Evolutionary conservation across 2,329 filamentous ascomycete species (phyloP).

Genomic region (Cordyceps tenuipes): DNA sequence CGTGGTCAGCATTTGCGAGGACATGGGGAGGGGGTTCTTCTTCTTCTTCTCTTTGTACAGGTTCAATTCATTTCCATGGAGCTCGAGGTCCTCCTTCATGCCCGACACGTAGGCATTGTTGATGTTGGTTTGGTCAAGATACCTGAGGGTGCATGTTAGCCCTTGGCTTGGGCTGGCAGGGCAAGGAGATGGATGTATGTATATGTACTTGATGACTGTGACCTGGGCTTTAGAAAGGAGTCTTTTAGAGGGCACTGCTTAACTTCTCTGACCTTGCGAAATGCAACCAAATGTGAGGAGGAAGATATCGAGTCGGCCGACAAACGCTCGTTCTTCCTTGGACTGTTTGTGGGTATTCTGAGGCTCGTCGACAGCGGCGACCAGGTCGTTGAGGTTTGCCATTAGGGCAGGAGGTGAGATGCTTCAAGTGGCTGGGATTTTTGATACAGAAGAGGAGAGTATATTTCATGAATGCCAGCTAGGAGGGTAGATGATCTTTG

Average conservation of each 20-base stretch:
- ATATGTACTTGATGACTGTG: conserved; percentile 15
- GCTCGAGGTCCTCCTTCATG: conserved; percentile 20
- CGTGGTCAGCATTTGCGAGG: too few relatives aligned
- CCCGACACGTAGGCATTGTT: conserved; percentile 21
- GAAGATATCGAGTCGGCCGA: conserved; percentile 14
- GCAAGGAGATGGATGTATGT: neutral
- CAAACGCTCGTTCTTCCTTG: conserved; percentile 9
- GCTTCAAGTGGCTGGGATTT: too few relatives aligned
- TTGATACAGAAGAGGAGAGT: too few relatives aligned
- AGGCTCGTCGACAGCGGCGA: neutral
- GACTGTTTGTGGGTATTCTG: conserved; percentile 3
- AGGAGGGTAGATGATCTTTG: too few relatives aligned
- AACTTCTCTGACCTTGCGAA: conserved; percentile 11
- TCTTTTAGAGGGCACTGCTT: too few relatives aligned
- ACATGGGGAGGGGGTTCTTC: too few relatives aligned
- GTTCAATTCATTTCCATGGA: conserved; percentile 13
- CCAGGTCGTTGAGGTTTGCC: conserved; percentile 5
- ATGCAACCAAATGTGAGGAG: conserved; percentile 16
- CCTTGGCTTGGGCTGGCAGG: neutral
- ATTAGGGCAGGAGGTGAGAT: neutral
- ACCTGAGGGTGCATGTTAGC: neutral
- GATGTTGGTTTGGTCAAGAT: conserved; percentile 20
- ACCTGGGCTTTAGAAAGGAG: neutral
- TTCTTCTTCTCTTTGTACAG: neutral
- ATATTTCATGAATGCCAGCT: too few relatives aligned